Evolutionary conservation across 179 eudicot genomes (phyloP).

Genomic region (Monotropa hypopitys): DNA sequence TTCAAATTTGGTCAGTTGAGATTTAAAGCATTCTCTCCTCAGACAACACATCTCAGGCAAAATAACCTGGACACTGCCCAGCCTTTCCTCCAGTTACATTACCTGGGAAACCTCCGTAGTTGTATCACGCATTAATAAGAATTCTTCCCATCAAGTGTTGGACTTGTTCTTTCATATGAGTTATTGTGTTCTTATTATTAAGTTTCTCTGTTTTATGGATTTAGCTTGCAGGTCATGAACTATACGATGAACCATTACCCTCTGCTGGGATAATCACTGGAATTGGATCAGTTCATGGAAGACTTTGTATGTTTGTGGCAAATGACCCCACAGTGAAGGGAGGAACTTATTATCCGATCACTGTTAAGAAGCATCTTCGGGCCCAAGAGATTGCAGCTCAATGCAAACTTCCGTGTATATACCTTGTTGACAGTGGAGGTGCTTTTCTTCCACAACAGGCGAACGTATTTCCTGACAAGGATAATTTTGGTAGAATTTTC

Average conservation of each 20-base stretch:
- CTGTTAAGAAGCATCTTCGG: constrained; percentile 88
- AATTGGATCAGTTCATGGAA: constrained; percentile 88
- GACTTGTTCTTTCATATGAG: background rate
- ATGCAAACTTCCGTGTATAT: constrained; percentile 83
- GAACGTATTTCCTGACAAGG: constrained; percentile 94
- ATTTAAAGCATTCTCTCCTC: background rate
- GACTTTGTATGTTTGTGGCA: constrained; percentile 90
- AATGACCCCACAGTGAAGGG: constrained; percentile 98
- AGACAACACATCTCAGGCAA: background rate
- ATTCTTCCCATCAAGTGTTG: background rate
- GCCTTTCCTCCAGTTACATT: background rate
- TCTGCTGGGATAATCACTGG: constrained; percentile 94
- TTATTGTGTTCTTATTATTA: background rate
- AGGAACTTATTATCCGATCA: constrained; percentile 94
- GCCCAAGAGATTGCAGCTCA: constrained; percentile 96
- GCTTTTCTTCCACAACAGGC: constrained; percentile 99
- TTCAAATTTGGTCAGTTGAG: background rate
- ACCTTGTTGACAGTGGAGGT: constrained; percentile 98
- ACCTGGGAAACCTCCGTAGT: background rate
- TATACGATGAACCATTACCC: constrained; percentile 69
- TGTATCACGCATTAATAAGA: background rate
- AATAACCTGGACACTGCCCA: background rate
- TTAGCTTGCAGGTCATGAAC: constrained; percentile 91
- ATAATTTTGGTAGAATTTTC: constrained; percentile 89
- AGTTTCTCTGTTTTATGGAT: constrained; percentile 9